phyloP scores from a whole-genome alignment of 352 stramenopile genomes.

The Phytophthora tubulina region DNA sequence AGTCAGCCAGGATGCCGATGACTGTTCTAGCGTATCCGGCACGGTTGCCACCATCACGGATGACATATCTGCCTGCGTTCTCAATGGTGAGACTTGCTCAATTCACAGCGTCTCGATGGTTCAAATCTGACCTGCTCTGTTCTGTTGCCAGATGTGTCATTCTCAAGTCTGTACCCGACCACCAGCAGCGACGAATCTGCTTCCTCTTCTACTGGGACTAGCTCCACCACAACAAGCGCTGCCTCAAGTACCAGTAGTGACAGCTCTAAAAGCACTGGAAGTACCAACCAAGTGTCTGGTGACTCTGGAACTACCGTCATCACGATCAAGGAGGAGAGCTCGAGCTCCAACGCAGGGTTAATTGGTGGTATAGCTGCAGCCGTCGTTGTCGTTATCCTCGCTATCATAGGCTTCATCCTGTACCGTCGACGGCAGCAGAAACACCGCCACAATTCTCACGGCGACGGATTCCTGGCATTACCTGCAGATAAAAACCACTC shows the following conservation, averaged over 20 bases:
- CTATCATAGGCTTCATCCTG: conserved; percentile 39
- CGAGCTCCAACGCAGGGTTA: conserved; percentile 35
- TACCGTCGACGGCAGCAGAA: conserved; percentile 31
- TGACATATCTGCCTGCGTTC: conserved; percentile 38
- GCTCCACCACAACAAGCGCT: conserved; percentile 18
- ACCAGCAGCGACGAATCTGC: conserved; percentile 22
- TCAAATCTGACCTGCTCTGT: neutral
- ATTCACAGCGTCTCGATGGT: neutral
- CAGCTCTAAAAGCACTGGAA: conserved; percentile 12
- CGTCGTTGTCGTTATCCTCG: conserved; percentile 29
- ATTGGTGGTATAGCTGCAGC: conserved; percentile 30
- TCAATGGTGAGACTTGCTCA: conserved; percentile 32
- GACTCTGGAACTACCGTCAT: conserved; percentile 26
- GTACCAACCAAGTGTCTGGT: conserved; percentile 16
- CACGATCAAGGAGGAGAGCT: conserved; percentile 11
- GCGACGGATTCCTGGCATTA: conserved; percentile 16
- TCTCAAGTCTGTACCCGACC: conserved; percentile 42
- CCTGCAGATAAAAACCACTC: conserved; percentile 14
- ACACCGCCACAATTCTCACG: neutral
- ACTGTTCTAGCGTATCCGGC: conserved; percentile 33
- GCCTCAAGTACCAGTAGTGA: conserved; percentile 7
- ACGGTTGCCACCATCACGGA: conserved; percentile 33
- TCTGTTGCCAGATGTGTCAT: conserved; percentile 34
- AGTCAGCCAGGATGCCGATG: conserved; percentile 27
- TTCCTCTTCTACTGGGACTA: conserved; percentile 7